A percentile compares a stretch with the other conserved stretches of the same genome.
These are phyloP conservation scores for Hypholoma fasciculare DNA, from an alignment of 768 basidiomycete genomes.

Conservation along the genomic window DNA sequence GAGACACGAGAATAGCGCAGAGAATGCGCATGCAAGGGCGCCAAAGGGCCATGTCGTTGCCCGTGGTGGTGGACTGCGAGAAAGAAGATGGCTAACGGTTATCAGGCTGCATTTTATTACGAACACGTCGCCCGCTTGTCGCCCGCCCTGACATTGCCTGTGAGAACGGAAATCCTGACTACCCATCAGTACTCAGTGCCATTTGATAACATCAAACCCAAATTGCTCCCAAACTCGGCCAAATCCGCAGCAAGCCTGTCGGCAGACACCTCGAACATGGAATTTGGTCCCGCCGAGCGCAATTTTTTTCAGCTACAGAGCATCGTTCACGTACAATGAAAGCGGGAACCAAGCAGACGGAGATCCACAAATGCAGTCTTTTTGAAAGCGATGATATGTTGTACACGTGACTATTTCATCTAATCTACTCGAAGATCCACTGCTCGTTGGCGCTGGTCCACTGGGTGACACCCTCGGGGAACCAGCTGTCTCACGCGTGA, in stretches of 20 bases:
- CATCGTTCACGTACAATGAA: neutral
- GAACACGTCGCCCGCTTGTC: constrained; percentile 17
- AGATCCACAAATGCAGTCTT: neutral
- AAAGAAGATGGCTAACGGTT: neutral
- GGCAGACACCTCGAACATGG: neutral
- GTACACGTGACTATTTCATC: constrained; percentile 21
- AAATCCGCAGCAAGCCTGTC: neutral
- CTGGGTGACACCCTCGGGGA: constrained; percentile 82
- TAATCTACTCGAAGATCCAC: constrained; percentile 79
- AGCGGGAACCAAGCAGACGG: neutral
- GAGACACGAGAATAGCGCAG: constrained; percentile 13
- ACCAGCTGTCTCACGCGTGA: constrained; percentile 61
- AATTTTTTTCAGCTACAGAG: neutral
- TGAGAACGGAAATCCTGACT: constrained; percentile 7
- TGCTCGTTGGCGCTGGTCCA: constrained; percentile 62
- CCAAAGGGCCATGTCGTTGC: neutral
- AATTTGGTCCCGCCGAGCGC: neutral
- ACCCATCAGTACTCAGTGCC: too few species aligned
- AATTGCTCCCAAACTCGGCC: neutral
- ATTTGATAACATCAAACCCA: neutral
- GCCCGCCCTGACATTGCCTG: constrained; percentile 7
- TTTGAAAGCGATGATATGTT: neutral
- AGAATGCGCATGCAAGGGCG: neutral
- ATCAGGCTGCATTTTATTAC: neutral
- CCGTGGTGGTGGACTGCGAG: neutral